Evolutionary conservation across 148 eudicot genomes (phyloP), one percentile per base, ranked within the genome.

Genomic region (Rheum nobile): DNA sequence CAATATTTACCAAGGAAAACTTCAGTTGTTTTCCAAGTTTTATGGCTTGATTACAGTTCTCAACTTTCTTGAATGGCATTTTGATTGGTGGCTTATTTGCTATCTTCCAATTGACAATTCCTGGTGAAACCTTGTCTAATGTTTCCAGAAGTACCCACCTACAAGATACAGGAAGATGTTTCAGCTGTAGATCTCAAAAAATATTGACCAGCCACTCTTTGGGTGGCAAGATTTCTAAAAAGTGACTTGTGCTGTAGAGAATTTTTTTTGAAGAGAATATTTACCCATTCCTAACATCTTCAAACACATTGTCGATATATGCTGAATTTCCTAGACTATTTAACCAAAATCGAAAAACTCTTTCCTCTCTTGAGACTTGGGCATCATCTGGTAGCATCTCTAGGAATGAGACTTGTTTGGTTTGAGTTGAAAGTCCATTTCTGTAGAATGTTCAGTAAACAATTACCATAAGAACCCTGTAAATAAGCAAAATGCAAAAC

Each of bases 51-150:
- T 96, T 96, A 84, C 99, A 96, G 78, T 96, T 96, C 79, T 96
- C 99, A 43, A 96, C 97, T 87, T 96, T 96, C 77, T 90, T 84
- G 87, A 96, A 96, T 34, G 96, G 99, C 99, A 96, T 87, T 82
- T 92, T 92, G 72, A 96, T 96, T 32, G 99, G 99, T 74, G 99
- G 99, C 85, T 88, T 92, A 71, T 84, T 82, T 75, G 99, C 99
- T 59, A 84, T 34, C 83, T 92, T 96, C 99, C 99, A 96, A 37
- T 92, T 92, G 74, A 96, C 97, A 54, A 90, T 96, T 32, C 96
- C 97, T 65, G 97, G 96, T 41, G 99, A 96, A 65, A 89, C 84
- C 86, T 92, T 92, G 83, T 90, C 97, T 72, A 96, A 88, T 35
- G 99, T 89, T 85, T 92, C 87, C 57, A 96, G 80, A 41, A 96